Conservation (phyloP, 257 asterid genomes). For the Fraxinus anomala region DNA sequence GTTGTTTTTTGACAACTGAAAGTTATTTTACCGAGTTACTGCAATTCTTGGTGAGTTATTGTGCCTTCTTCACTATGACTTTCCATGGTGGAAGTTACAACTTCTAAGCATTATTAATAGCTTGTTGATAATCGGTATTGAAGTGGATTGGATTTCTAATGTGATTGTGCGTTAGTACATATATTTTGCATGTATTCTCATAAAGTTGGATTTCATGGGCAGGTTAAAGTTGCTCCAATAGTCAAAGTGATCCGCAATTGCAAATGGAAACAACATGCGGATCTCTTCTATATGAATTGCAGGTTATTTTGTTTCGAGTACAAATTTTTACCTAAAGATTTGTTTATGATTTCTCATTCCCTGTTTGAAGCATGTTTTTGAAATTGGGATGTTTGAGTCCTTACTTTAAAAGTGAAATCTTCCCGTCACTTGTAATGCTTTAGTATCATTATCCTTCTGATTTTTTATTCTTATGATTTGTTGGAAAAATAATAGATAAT, state of each 20-base stretch:
- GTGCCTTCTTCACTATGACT: not conserved
- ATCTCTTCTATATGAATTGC: conserved; percentile 76
- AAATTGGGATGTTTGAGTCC: not conserved
- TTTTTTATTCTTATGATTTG: conserved; percentile 11
- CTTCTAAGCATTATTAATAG: not conserved
- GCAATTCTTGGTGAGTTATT: not conserved
- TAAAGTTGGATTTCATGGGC: conserved; percentile 24
- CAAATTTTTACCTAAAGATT: not conserved
- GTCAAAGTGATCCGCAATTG: conserved; percentile 41
- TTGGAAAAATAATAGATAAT: conserved; percentile 59
- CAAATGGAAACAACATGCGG: conserved; percentile 84
- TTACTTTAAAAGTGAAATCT: not conserved
- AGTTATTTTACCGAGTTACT: not conserved
- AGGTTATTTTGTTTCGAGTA: conserved; percentile 46
- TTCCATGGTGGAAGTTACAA: not conserved
- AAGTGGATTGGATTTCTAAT: conserved; percentile 19
- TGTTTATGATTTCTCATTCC: not conserved
- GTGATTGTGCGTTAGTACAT: not conserved
- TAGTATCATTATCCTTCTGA: conserved; percentile 4
- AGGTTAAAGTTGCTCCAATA: conserved; percentile 33
- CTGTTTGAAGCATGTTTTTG: not conserved
- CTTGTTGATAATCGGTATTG: not conserved
- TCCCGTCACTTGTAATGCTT: not conserved
- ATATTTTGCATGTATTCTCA: conserved; percentile 2
- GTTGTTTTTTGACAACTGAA: not conserved